Conservation (phyloP, 23 red algal genomes). For the Gracilariopsis chorda region DNA sequence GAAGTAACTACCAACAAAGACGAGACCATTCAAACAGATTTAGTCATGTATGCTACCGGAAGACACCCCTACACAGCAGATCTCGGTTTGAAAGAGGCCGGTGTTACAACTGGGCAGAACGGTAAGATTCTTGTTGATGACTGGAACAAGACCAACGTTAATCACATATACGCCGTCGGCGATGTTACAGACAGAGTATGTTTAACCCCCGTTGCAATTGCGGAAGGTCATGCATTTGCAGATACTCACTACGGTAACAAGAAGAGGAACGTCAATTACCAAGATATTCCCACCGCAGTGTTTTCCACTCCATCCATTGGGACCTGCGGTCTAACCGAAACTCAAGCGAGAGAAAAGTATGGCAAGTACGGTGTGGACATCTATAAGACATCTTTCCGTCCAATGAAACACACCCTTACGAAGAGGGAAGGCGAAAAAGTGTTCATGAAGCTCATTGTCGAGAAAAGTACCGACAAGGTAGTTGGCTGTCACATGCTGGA, state of each 20-base stretch:
- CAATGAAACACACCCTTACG: constrained; percentile 94
- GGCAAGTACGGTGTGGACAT: constrained; percentile 71
- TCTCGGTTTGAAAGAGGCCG: constrained; percentile 72
- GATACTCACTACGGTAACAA: constrained; percentile 89
- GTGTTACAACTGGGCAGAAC: constrained; percentile 70
- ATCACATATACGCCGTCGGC: constrained; percentile 95
- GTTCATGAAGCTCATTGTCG: constrained; percentile 96
- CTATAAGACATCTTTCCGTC: constrained; percentile 82
- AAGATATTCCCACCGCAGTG: constrained; percentile 89
- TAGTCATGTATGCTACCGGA: constrained; percentile 92
- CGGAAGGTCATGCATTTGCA: constrained; percentile 91
- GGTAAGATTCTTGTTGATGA: constrained; percentile 91
- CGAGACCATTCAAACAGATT: constrained; percentile 56
- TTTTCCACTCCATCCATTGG: constrained; percentile 93
- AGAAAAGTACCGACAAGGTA: constrained; percentile 73
- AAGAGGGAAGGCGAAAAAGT: constrained; percentile 64
- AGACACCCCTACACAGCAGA: constrained; percentile 63
- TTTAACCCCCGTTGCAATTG: constrained; percentile 97
- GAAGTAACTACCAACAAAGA: constrained; percentile 68
- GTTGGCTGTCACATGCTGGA: constrained; percentile 91
- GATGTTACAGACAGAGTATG: constrained; percentile 87
- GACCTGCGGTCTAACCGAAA: constrained; percentile 86
- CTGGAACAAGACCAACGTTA: constrained; percentile 88
- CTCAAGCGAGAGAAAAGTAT: constrained; percentile 72
- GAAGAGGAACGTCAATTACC: constrained; percentile 67